Base-by-base conservation (phyloP, 2,329 filamentous ascomycete species). In the Colletotrichum costaricense region DNA sequence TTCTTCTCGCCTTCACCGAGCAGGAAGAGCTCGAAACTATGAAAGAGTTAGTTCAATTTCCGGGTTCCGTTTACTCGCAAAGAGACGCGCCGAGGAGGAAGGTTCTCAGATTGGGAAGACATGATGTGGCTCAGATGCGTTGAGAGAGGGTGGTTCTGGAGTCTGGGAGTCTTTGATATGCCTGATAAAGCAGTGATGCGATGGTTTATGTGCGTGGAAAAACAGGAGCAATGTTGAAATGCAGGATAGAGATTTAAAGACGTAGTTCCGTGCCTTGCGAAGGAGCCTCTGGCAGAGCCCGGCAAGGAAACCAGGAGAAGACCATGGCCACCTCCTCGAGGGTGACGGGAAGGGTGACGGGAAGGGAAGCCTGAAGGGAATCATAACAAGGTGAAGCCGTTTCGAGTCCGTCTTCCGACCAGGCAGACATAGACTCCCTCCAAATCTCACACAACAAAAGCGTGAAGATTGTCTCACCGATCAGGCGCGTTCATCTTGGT, bases 21-120 rank as follows among this genome's bases (percentile, higher is more conserved):
- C 76, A 98, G 86, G 86, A 98, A 98, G 62, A 97, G 91, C 88
- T 98, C 97, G 86, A 97, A 97, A 81, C 97, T 98, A 71, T 19
- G 3, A 8, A 22, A 3, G 9, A 9, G 3, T 65, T 57, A 69
- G 30, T 16, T 46, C 33, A 56, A 9, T 16, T 60, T 14, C 8
- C n/a, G 12, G 16, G 7, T 22, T 35, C n/a, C n/a, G 9, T 30
- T 64, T 46, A 8, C 22, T 30, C 26, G 33, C 2, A 60, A 24
- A 63, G 49, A 38, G 55, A 19, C 42, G 59, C 58, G 60, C 65
- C 70, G 63, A 35, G 35, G 22, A 33, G 33, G 24, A 22, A 24
- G 22, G 19, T 22, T 28, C 26, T 63, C 59, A 54, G 28, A 7
- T 35, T 22, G 14, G 33, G 19, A 28, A 38, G 46, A n/a, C 49